These are phyloP conservation scores for Phanerodontia chrysosporium DNA, from an alignment of 768 basidiomycete species.

Conservation along the genomic window DNA sequence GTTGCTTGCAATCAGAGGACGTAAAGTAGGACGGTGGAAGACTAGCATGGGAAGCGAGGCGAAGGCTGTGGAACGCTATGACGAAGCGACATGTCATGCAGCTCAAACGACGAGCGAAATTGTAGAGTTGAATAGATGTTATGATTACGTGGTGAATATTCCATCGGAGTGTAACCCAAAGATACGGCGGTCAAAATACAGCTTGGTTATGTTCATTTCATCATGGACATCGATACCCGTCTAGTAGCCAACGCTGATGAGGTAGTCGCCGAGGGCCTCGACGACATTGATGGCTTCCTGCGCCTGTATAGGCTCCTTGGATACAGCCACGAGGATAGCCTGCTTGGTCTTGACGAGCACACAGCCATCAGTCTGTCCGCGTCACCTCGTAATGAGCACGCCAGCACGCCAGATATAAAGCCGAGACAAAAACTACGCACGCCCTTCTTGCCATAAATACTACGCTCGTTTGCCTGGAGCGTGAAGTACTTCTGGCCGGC, in stretches of 20 bases:
- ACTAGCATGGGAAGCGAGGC: neutral
- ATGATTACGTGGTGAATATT: neutral
- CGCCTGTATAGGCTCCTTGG: constrained; percentile 59
- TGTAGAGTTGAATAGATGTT: neutral
- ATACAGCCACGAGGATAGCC: constrained; percentile 81
- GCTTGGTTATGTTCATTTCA: neutral
- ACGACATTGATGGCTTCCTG: constrained; percentile 63
- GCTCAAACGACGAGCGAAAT: neutral
- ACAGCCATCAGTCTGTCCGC: constrained; percentile 63
- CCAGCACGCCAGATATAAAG: neutral
- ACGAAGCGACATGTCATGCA: neutral
- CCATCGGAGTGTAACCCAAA: neutral
- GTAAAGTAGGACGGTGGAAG: neutral
- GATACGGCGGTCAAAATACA: neutral
- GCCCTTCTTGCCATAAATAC: constrained; percentile 72
- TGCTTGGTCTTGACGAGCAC: constrained; percentile 76
- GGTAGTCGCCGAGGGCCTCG: constrained; percentile 72
- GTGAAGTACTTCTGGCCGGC: constrained; percentile 74
- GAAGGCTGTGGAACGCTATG: neutral
- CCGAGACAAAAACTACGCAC: constrained; percentile 41
- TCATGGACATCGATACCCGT: neutral
- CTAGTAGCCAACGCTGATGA: constrained; percentile 58
- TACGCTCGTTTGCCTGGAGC: constrained; percentile 43
- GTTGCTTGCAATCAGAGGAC: no score
- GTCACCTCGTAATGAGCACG: neutral